Base-by-base conservation (phyloP, 352 stramenopile genomes). In the Phytopythium sindhum region DNA sequence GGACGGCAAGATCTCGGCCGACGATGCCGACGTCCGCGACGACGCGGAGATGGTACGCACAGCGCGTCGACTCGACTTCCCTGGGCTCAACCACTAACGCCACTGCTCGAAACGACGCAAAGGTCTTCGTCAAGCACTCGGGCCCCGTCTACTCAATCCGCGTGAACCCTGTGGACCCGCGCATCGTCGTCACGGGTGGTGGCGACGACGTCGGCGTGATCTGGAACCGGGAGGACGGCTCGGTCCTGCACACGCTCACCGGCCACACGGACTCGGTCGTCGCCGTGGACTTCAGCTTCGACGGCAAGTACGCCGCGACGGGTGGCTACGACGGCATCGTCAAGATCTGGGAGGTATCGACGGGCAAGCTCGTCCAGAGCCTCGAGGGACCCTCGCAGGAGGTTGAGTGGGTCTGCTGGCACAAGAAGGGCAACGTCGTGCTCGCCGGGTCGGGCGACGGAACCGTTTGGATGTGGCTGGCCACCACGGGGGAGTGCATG, bases 401-500 rank as follows among this genome's bases (percentile, higher is more conserved):
- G 57, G 86, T 97, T 31, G 90, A 97, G 71, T 97, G 88, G 88
- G 73, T 97, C 31, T 82, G 70, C 51, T 97, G 90, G 90, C 90
- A 97, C 71, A 86, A 93, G 70, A 96, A 95, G 72, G 88, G 90
- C 55, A 93, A 97, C 64, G 89, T 97, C 28, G 70, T 97, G 51
- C 74, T 97, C 47, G 90, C 89, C 39, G 90, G 90, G 26, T 97
- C 89, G 19, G 87, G 86, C 23, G 90, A 97, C 61, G 82, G 81
- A 23, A 97, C 90, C 0, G 73, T 93, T n/a, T 97, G 90, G 90
- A 95, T 97, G 86, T 97, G 90, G 90, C 78, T 98, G 29, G 86
- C 95, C 24, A 93, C 90, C 15, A 97, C 93, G n/a, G 95, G 96
- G 54, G 87, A 98, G 63, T 99, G 96, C 86, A 97, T 99, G 78